Evolutionary conservation across 176 grass and related monocot species (phyloP).

Genomic region (Oryza australiensis): DNA sequence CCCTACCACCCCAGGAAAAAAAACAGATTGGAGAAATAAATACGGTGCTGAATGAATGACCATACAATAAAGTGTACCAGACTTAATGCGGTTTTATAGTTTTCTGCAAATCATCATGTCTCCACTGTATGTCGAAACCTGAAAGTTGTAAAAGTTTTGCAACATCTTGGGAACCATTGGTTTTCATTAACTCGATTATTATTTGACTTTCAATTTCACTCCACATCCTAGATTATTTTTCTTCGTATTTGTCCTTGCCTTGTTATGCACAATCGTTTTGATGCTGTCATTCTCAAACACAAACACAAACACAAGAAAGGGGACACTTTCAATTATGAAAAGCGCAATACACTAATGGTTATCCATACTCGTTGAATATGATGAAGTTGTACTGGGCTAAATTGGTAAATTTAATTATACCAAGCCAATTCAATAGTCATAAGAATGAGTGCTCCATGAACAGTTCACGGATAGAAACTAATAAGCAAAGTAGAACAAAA

Average conservation of each 20-base stretch:
- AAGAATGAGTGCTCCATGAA: conserved; percentile 1
- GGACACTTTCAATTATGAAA: neutral
- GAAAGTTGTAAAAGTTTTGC: neutral
- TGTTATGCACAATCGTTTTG: neutral
- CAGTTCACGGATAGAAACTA: neutral
- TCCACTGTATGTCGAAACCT: neutral
- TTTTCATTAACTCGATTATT: neutral
- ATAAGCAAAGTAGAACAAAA: neutral
- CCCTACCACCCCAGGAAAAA: conserved; percentile 36
- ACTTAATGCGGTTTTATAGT: neutral
- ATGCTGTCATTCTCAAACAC: conserved; percentile 5
- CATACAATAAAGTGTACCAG: conserved; percentile 15
- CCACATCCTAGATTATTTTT: neutral
- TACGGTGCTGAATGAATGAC: conserved; percentile 4
- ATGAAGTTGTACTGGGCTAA: neutral
- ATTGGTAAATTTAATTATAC: neutral
- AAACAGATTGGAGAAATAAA: conserved; percentile 14
- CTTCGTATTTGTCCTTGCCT: neutral
- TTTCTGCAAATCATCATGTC: neutral
- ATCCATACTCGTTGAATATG: neutral
- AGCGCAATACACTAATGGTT: neutral
- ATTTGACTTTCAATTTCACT: neutral
- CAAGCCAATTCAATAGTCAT: conserved; percentile 12
- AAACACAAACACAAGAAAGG: neutral
- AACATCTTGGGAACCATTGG: neutral